Percentiles rank a stretch among this genome's conserved stretches.
Conservation (phyloP, 1,284 basidiomycete species). For the Psilocybe mexicana region DNA sequence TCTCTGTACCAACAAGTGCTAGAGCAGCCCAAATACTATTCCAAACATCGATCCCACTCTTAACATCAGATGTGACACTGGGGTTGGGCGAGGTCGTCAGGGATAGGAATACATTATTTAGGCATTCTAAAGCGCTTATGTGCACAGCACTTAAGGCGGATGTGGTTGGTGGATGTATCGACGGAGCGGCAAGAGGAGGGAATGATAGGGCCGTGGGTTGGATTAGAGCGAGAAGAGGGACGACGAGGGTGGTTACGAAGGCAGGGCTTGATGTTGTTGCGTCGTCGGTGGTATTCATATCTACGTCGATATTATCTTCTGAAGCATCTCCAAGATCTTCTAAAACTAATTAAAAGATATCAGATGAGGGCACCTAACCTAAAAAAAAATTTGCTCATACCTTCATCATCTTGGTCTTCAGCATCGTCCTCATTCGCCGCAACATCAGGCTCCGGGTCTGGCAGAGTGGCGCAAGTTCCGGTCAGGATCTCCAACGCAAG, state of each 20-base stretch:
- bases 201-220: conserved; percentile 80
- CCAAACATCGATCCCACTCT: conserved; percentile 59
- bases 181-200: conserved; percentile 66
- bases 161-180: conserved; percentile 82
- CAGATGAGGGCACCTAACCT: neutral
- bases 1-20: conserved; percentile 58
- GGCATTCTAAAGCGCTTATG: conserved; percentile 82
- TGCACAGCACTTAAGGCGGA: conserved; percentile 82
- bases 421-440: conserved; percentile 35
- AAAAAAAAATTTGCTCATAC: conserved; percentile 3
- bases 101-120: conserved; percentile 89
- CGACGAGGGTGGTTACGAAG: conserved; percentile 50
- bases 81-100: conserved; percentile 50
- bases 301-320: conserved; percentile 25
- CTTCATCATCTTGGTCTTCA: conserved; percentile 24
- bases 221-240: conserved; percentile 65
- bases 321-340: conserved; percentile 29
- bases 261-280: conserved; percentile 27
- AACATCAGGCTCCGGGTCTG: conserved; percentile 59
- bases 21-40: conserved; percentile 58
- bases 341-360: neutral
- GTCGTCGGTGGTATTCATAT: conserved; percentile 34
- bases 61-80: conserved; percentile 43
- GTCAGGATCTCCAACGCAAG: conserved; percentile 86
- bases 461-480: conserved; percentile 83